These are phyloP conservation scores for Wickerhamomyces chambardii DNA, from an alignment of 805 yeast genomes.

Conservation along the genomic window DNA sequence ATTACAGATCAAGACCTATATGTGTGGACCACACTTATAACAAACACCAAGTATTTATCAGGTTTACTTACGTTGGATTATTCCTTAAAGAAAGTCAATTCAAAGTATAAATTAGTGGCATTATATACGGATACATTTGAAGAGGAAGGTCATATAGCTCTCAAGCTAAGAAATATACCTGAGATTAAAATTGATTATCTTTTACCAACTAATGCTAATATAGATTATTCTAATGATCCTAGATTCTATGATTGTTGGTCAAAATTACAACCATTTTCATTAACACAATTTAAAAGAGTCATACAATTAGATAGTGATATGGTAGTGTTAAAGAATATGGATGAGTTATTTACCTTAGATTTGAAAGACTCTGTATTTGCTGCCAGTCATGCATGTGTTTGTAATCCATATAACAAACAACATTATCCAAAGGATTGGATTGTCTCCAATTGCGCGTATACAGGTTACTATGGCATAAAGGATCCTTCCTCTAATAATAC, in stretches of 20 bases:
- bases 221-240: constrained; percentile 38
- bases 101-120: constrained; percentile 43
- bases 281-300: constrained; percentile 41
- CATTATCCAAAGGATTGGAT: constrained; percentile 51
- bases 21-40: constrained; percentile 50
- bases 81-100: constrained; percentile 31
- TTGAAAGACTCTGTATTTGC: constrained; percentile 35
- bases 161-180: constrained; percentile 31
- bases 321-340: constrained; percentile 47
- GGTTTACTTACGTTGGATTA: constrained; percentile 44
- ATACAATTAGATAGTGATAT: constrained; percentile 53
- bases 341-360: constrained; percentile 43
- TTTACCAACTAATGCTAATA: constrained; percentile 28
- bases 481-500: too few species aligned
- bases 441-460: constrained; percentile 39
- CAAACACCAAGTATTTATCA: constrained; percentile 38
- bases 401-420: constrained; percentile 42
- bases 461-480: constrained; percentile 20
- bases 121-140: constrained; percentile 40
- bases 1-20: too few species aligned
- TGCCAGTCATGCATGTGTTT: constrained; percentile 53
- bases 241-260: constrained; percentile 57
- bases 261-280: constrained; percentile 44
- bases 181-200: constrained; percentile 32
- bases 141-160: constrained; percentile 28